Evolutionary conservation across 2,329 filamentous ascomycete genomes (phyloP).

Genomic region (Diatrype stigma): DNA sequence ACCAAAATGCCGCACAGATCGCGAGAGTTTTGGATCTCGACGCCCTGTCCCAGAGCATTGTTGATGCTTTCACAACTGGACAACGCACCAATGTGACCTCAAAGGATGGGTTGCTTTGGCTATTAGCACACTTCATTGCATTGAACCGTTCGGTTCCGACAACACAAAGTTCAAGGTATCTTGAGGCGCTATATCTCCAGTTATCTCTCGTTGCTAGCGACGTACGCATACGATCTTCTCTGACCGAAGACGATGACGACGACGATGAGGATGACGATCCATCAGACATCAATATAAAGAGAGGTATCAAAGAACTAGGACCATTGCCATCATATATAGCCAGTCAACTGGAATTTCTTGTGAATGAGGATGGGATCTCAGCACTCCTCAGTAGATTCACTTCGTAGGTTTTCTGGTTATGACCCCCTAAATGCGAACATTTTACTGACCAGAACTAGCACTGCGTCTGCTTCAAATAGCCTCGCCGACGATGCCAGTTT

Average conservation of each 20-base stretch:
- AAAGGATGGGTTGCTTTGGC: conserved; percentile 51
- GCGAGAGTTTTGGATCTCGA: conserved; percentile 34
- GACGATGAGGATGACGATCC: conserved; percentile 27
- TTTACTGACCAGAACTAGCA: conserved; percentile 23
- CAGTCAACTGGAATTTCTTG: conserved; percentile 63
- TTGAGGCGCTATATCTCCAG: conserved; percentile 51
- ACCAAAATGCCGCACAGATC: conserved; percentile 34
- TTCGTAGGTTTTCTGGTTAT: conserved; percentile 24
- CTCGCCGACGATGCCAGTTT: conserved; percentile 61
- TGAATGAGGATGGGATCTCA: conserved; percentile 72
- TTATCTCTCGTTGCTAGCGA: conserved; percentile 48
- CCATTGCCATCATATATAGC: conserved; percentile 55
- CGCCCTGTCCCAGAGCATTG: conserved; percentile 39
- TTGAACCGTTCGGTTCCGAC: conserved; percentile 39
- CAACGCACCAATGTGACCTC: conserved; percentile 20
- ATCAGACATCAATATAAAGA: conserved; percentile 38
- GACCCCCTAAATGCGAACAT: conserved; percentile 21
- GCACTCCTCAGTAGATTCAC: conserved; percentile 47
- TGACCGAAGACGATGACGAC: conserved; percentile 29
- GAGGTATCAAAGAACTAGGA: conserved; percentile 23
- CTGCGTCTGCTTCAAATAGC: conserved; percentile 27
- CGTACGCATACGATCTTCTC: conserved; percentile 39
- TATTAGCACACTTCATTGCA: conserved; percentile 64
- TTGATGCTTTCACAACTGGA: conserved; percentile 27
- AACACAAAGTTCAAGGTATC: conserved; percentile 29